Evolutionary conservation across 805 yeast species (phyloP).

Genomic region (Saccharomycopsis javanensis): DNA sequence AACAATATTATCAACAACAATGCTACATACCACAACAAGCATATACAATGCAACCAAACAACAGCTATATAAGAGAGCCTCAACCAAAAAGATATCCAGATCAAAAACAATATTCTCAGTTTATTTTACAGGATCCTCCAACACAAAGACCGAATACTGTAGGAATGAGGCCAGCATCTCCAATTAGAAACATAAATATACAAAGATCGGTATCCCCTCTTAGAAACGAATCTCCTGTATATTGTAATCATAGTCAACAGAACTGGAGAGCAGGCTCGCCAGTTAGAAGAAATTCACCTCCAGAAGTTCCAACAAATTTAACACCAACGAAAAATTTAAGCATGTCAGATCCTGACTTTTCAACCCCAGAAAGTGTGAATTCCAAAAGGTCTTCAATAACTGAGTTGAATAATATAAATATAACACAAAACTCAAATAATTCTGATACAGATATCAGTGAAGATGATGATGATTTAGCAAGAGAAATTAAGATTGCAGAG

Average conservation of each 20-base stretch:
- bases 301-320: background rate
- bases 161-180: background rate
- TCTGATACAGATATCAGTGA: conserved; percentile 1
- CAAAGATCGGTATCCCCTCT: background rate
- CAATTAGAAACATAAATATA: background rate
- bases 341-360: background rate
- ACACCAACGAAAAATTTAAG: background rate
- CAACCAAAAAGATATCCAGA: background rate
- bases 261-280: background rate
- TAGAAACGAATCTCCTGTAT: background rate
- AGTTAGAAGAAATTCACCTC: background rate
- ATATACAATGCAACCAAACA: background rate
- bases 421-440: background rate
- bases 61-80: background rate
- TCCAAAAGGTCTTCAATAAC: background rate
- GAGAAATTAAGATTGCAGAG: conserved; percentile 4
- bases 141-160: background rate
- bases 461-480: conserved; percentile 1
- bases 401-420: background rate
- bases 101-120: background rate
- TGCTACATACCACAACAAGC: background rate
- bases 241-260: background rate
- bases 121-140: background rate
- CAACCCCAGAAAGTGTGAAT: background rate
- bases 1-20: background rate